Percentiles rank a stretch among this genome's conserved stretches.
These are phyloP conservation scores for Royoungia palumana DNA, from an alignment of 768 basidiomycete species.

Conservation along the genomic window DNA sequence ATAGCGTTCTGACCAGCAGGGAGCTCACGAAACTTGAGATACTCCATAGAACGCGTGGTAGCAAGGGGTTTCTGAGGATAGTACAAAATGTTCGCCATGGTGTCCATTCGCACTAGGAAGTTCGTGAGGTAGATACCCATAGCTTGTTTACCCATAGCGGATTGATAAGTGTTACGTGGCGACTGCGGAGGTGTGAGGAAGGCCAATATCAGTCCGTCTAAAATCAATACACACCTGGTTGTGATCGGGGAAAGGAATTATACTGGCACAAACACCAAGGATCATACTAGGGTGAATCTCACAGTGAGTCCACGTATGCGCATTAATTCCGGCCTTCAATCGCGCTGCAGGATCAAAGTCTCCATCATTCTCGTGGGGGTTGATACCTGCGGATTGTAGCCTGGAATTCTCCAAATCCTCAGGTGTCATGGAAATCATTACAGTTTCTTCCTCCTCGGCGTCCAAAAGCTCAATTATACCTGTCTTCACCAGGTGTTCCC, in stretches of 20 bases:
- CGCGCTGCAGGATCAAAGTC: conserved; percentile 87
- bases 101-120: conserved; percentile 98
- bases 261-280: conserved; percentile 95
- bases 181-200: conserved; percentile 52
- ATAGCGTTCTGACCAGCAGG: conserved; percentile 99
- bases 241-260: conserved; percentile 99
- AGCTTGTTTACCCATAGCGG: conserved; percentile 99
- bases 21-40: conserved; percentile 96
- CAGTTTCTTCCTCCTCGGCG: conserved; percentile 98
- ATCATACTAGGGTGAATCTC: conserved; percentile 99
- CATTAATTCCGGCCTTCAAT: conserved; percentile 77
- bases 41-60: conserved; percentile 99
- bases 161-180: conserved; percentile 99
- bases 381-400: conserved; percentile 55
- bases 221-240: conserved; percentile 70
- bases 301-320: conserved; percentile 97
- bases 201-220: not conserved
- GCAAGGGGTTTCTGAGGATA: conserved; percentile 99
- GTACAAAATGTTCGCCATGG: conserved; percentile 99
- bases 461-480: conserved; percentile 94
- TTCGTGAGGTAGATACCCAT: conserved; percentile 99
- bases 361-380: conserved; percentile 55
- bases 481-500: conserved; percentile 79
- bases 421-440: conserved; percentile 99
- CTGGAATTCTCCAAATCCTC: conserved; percentile 90